phyloP scores from a whole-genome alignment of 2,329 filamentous ascomycete genomes.

The Fusarium sarcochroum region DNA sequence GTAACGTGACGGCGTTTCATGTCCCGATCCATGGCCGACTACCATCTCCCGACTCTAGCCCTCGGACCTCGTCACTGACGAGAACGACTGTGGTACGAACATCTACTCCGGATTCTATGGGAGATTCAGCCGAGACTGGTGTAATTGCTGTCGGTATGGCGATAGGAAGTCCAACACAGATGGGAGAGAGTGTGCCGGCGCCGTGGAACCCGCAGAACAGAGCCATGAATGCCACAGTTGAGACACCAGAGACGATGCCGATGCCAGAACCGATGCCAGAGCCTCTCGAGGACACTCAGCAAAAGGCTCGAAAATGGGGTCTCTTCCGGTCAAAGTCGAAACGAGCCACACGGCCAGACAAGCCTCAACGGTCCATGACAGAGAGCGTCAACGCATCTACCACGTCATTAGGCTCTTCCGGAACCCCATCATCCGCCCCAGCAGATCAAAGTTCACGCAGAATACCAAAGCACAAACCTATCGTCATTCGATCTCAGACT shows the following conservation, averaged over 20 bases:
- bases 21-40: constrained; percentile 58
- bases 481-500: constrained; percentile 60
- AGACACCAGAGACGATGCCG: constrained; percentile 32
- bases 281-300: constrained; percentile 53
- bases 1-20: constrained; percentile 57
- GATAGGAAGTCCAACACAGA: constrained; percentile 75
- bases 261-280: constrained; percentile 30
- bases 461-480: constrained; percentile 58
- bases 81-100: constrained; percentile 55
- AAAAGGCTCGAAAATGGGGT: constrained; percentile 70
- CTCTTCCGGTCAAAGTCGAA: constrained; percentile 65
- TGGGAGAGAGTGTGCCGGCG: constrained; percentile 47
- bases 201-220: constrained; percentile 51
- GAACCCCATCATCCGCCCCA: constrained; percentile 20
- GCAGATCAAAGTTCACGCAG: constrained; percentile 32
- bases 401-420: constrained; percentile 35
- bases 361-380: constrained; percentile 44
- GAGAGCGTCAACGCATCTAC: constrained; percentile 44
- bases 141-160: constrained; percentile 78
- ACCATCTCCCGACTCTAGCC: constrained; percentile 61
- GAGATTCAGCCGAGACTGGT: constrained; percentile 50
- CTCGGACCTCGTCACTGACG: constrained; percentile 49
- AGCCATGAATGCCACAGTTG: constrained; percentile 43
- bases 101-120: constrained; percentile 60
- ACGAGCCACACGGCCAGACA: constrained; percentile 40